Percentiles rank a stretch among this genome's conserved stretches.
Conservation (phyloP, 1,284 basidiomycete species). For the Pseudozyma pruni region DNA sequence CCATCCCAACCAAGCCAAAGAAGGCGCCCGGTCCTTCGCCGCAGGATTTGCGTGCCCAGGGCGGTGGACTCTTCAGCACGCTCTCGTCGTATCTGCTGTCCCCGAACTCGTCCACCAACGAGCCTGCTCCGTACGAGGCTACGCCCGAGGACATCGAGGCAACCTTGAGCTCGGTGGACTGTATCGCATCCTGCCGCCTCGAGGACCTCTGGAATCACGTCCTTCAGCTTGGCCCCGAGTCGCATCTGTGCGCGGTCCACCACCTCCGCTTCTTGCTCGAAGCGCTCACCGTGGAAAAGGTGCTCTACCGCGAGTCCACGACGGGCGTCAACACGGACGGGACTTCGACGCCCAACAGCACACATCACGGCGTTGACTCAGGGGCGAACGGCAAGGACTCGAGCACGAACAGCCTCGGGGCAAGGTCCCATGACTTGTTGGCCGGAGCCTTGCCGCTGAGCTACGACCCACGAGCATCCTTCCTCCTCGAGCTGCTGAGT, state of each 20-base stretch:
- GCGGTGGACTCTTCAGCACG: slow-evolving; percentile 90
- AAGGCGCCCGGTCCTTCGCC: slow-evolving; percentile 84
- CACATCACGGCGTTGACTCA: slow-evolving; percentile 1
- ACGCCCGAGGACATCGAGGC: slow-evolving; percentile 91
- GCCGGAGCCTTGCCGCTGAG: slow-evolving; percentile 71
- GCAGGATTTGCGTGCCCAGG: slow-evolving; percentile 77
- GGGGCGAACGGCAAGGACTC: slow-evolving; percentile 32
- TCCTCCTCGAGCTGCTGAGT: slow-evolving; percentile 92
- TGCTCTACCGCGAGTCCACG: slow-evolving; percentile 36
- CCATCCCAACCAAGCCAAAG: slow-evolving; percentile 58
- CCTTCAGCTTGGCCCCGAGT: slow-evolving; percentile 74
- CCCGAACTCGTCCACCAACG: slow-evolving; percentile 82
- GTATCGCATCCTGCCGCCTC: slow-evolving; percentile 89
- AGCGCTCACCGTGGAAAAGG: slow-evolving; percentile 79
- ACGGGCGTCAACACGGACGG: slow-evolving; percentile 41
- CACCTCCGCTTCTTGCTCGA: slow-evolving; percentile 91
- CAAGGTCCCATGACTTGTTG: slow-evolving; percentile 41
- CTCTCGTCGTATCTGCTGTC: slow-evolving; percentile 96
- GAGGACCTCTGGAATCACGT: slow-evolving; percentile 95
- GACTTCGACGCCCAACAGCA: slow-evolving; percentile 57
- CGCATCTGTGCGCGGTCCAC: slow-evolving; percentile 82
- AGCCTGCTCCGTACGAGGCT: slow-evolving; percentile 74
- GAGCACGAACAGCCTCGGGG: slow-evolving; percentile 63
- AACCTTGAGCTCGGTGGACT: slow-evolving; percentile 93
- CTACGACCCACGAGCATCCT: slow-evolving; percentile 93